Conservation (phyloP, 305 asterid genomes). For the Euphrasia arctica region DNA sequence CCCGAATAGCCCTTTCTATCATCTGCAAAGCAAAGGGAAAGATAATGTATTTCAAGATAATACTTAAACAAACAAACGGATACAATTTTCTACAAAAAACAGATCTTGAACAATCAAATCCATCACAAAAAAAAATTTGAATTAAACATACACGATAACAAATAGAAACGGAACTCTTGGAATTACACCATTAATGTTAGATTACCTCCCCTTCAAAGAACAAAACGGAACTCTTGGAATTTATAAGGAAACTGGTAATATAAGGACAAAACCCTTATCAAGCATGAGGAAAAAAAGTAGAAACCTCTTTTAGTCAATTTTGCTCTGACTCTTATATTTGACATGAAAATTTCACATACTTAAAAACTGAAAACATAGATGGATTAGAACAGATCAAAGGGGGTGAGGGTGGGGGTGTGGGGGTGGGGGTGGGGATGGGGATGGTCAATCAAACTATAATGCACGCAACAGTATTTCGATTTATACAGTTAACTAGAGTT, state of each 20-base stretch:
- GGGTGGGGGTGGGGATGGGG: not conserved
- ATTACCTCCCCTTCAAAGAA: no score
- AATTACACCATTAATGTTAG: no score
- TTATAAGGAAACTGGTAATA: not conserved
- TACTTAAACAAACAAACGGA: no score
- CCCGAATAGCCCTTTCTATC: slow-evolving; percentile 47
- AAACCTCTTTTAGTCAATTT: not conserved
- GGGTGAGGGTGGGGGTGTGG: no score
- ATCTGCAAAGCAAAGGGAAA: slow-evolving; percentile 36
- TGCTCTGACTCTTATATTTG: not conserved
- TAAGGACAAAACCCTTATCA: not conserved
- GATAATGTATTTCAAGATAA: not conserved
- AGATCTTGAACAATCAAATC: not conserved
- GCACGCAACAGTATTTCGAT: no score
- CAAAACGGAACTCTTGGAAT: not conserved
- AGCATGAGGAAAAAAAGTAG: not conserved
- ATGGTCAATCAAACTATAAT: no score
- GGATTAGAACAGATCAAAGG: no score
- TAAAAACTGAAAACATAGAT: no score
- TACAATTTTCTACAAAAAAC: not conserved
- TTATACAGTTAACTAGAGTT: no score
- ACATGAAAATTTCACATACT: no score
- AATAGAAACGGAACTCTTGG: not conserved
- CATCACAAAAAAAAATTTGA: not conserved
- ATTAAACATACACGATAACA: not conserved